Percentiles rank a stretch among this genome's conserved stretches.
Evolutionary conservation across 768 basidiomycete genomes (phyloP).

Genomic region (Clitopilus passeckerianus): DNA sequence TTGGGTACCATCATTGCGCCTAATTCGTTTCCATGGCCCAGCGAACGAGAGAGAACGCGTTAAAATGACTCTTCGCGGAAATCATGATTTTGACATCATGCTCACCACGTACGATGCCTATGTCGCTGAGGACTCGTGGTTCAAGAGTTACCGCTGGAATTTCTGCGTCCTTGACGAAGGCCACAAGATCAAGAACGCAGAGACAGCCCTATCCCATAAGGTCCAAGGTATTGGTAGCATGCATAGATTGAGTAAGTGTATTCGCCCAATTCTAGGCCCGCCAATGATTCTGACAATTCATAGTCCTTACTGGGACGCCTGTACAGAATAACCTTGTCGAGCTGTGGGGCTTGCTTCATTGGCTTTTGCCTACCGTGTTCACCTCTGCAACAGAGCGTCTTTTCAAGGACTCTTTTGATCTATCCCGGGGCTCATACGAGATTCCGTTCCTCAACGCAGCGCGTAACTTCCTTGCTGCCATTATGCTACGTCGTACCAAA

Average conservation of each 20-base stretch:
- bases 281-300: neutral
- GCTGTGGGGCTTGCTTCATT: slow-evolving; percentile 51
- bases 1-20: slow-evolving; percentile 47
- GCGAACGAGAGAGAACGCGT: slow-evolving; percentile 50
- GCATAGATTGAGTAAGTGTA: slow-evolving; percentile 45
- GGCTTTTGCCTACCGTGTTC: slow-evolving; percentile 53
- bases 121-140: slow-evolving; percentile 51
- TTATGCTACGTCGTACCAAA: slow-evolving; percentile 64
- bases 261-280: neutral
- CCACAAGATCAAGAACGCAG: slow-evolving; percentile 70
- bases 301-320: slow-evolving; percentile 71
- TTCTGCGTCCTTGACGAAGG: slow-evolving; percentile 64
- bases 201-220: slow-evolving; percentile 46
- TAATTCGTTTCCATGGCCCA: slow-evolving; percentile 60
- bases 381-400: slow-evolving; percentile 37
- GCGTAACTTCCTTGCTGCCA: slow-evolving; percentile 38
- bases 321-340: slow-evolving; percentile 64
- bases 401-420: slow-evolving; percentile 51
- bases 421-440: slow-evolving; percentile 47
- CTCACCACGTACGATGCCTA: slow-evolving; percentile 70
- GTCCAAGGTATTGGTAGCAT: slow-evolving; percentile 52
- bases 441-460: slow-evolving; percentile 42
- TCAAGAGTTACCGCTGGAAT: slow-evolving; percentile 54
- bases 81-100: slow-evolving; percentile 47
- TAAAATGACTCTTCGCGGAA: slow-evolving; percentile 35